Conservation (phyloP, 2,329 filamentous ascomycete genomes). For the Conoideocrella luteorostrata region DNA sequence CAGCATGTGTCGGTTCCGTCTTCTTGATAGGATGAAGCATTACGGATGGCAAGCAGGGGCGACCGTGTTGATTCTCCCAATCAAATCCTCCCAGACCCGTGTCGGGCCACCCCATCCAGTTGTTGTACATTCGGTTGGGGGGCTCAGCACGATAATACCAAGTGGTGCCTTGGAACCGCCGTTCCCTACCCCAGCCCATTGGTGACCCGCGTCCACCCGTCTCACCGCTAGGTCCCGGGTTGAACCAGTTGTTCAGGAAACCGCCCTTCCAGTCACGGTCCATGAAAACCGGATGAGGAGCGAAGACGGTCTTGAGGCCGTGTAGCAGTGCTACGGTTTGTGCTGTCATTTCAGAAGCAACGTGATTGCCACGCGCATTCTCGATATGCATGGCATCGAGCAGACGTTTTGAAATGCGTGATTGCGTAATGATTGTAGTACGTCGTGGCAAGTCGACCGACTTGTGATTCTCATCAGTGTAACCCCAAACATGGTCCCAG, state of each 20-base stretch:
- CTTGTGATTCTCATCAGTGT: slow-evolving; percentile 42
- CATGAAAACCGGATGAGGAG: slow-evolving; percentile 73
- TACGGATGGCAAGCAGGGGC: slow-evolving; percentile 52
- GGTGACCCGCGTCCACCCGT: slow-evolving; percentile 49
- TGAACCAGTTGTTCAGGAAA: slow-evolving; percentile 53
- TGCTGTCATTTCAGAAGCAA: slow-evolving; percentile 75
- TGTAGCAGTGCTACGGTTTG: slow-evolving; percentile 68
- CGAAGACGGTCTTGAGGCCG: slow-evolving; percentile 71
- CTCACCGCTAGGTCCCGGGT: slow-evolving; percentile 49
- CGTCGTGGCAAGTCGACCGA: slow-evolving; percentile 59
- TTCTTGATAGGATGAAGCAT: slow-evolving; percentile 56
- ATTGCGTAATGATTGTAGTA: slow-evolving; percentile 72
- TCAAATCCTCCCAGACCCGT: slow-evolving; percentile 45
- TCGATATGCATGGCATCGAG: slow-evolving; percentile 74
- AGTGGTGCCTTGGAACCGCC: slow-evolving; percentile 50
- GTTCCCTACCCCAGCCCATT: slow-evolving; percentile 54
- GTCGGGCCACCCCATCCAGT: slow-evolving; percentile 56
- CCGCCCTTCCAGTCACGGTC: slow-evolving; percentile 62
- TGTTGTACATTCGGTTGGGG: slow-evolving; percentile 54
- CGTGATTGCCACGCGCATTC: slow-evolving; percentile 65
- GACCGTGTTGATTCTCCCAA: slow-evolving; percentile 51
- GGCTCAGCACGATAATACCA: slow-evolving; percentile 56
- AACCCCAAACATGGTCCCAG: slow-evolving; percentile 61
- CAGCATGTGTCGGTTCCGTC: slow-evolving; percentile 42
- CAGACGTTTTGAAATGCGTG: slow-evolving; percentile 63